Conservation (phyloP, 805 yeast genomes). For the Saccharomycopsis synnaedendra region DNA sequence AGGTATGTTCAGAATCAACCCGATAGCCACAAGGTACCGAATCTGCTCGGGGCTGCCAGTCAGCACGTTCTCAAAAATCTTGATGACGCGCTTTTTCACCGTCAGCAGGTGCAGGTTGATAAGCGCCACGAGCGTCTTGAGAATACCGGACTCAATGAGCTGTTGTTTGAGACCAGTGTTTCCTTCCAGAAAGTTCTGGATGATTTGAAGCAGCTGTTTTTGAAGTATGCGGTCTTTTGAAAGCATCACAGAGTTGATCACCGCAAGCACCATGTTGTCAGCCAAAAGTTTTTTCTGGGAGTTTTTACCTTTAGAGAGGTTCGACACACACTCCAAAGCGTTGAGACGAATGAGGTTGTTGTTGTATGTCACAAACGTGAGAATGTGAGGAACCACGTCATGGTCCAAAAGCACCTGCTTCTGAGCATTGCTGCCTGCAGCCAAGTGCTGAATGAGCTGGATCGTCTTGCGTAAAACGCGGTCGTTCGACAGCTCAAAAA, state of each 20-base stretch:
- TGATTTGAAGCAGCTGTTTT: conserved; percentile 15
- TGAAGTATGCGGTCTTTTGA: conserved; percentile 12
- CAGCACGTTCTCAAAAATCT: conserved; percentile 13
- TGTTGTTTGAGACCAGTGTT: conserved; percentile 10
- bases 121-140: conserved; percentile 9
- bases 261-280: conserved; percentile 14
- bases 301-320: conserved; percentile 15
- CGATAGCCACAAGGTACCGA: conserved; percentile 13
- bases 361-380: conserved; percentile 15
- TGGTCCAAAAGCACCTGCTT: conserved; percentile 15
- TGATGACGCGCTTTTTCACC: conserved; percentile 10
- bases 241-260: conserved; percentile 11
- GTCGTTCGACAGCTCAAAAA: conserved; percentile 15
- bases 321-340: conserved; percentile 15
- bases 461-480: conserved; percentile 11
- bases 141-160: conserved; percentile 12
- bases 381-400: conserved; percentile 16
- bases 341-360: conserved; percentile 11
- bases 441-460: conserved; percentile 15
- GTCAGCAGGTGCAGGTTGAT: conserved; percentile 1
- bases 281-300: conserved; percentile 15
- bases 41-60: conserved; percentile 7
- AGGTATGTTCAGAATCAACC: conserved; percentile 12
- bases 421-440: conserved; percentile 10
- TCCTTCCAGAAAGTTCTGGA: conserved; percentile 15